Conservation (phyloP, 768 basidiomycete genomes). For the Agaricus blazei region DNA sequence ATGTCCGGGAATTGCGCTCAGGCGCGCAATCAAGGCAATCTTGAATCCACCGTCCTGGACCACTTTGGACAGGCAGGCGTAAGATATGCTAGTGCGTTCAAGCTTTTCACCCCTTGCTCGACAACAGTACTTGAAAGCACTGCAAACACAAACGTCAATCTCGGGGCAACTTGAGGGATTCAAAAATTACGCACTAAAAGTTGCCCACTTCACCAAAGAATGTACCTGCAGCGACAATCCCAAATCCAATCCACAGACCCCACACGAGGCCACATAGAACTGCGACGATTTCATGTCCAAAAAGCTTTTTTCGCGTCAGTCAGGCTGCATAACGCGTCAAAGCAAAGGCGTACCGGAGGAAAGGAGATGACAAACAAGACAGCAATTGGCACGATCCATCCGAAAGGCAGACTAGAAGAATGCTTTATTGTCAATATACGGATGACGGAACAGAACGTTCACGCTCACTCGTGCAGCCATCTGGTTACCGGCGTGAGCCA, state of each 20-base stretch:
- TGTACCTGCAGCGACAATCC: conserved; percentile 78
- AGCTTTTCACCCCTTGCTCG: conserved; percentile 69
- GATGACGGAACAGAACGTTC: neutral
- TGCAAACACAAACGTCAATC: conserved; percentile 19
- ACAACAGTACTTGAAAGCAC: conserved; percentile 83
- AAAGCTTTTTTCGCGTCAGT: conserved; percentile 42
- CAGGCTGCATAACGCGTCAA: neutral
- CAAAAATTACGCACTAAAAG: conserved; percentile 60
- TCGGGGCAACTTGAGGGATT: neutral
- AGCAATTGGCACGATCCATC: conserved; percentile 77
- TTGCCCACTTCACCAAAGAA: conserved; percentile 85
- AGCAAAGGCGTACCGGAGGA: conserved; percentile 53
- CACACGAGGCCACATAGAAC: conserved; percentile 87
- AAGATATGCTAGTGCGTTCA: conserved; percentile 51
- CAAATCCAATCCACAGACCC: conserved; percentile 86
- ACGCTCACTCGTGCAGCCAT: conserved; percentile 56
- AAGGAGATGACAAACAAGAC: conserved; percentile 83
- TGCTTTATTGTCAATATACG: neutral
- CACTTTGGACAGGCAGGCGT: conserved; percentile 59
- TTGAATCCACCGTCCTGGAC: conserved; percentile 88
- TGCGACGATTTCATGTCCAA: conserved; percentile 90
- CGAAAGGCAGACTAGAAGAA: conserved; percentile 39
- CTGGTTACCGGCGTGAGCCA: conserved; percentile 63
- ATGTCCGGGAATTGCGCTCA: conserved; percentile 84
- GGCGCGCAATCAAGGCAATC: conserved; percentile 70